These are phyloP conservation scores for Venturia asperata DNA, from an alignment of 2,329 filamentous ascomycete species.

Conservation along the genomic window DNA sequence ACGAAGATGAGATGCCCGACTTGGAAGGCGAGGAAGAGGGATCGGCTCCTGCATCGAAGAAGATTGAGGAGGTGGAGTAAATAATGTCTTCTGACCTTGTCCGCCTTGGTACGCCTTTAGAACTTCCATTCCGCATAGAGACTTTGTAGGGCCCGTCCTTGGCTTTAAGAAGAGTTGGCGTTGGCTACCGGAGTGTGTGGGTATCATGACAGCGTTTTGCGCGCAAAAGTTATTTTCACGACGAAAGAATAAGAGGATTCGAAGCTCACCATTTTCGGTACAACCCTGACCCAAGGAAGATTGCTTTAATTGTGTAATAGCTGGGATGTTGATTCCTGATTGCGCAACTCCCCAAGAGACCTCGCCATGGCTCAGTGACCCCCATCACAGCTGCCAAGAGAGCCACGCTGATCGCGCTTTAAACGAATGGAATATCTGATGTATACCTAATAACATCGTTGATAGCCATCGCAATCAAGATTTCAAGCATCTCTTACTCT, in stretches of 20 bases:
- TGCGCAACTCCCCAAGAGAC: too few species aligned
- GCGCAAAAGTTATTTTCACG: neutral
- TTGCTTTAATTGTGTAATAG: too few species aligned
- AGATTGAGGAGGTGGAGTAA: conserved; percentile 42
- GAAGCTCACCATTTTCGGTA: too few species aligned
- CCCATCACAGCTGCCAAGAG: too few species aligned
- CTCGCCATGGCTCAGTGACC: too few species aligned
- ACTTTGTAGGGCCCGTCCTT: neutral
- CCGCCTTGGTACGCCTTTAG: neutral
- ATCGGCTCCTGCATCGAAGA: conserved; percentile 26
- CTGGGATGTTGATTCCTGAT: too few species aligned
- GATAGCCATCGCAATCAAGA: too few species aligned
- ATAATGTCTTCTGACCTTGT: neutral
- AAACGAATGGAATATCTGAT: too few species aligned
- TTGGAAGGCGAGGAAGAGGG: conserved; percentile 58
- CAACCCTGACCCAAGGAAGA: too few species aligned
- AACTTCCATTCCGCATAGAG: conserved; percentile 1
- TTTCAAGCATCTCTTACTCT: too few species aligned
- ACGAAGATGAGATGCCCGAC: conserved; percentile 72
- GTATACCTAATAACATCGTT: too few species aligned
- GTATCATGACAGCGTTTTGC: conserved; percentile 3
- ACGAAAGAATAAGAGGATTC: neutral
- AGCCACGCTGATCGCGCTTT: too few species aligned
- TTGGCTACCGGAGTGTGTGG: neutral
- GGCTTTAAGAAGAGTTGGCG: neutral